These are phyloP conservation scores for Fusarium sp. DNA, from an alignment of 2,329 filamentous ascomycete genomes.

Conservation along the genomic window DNA sequence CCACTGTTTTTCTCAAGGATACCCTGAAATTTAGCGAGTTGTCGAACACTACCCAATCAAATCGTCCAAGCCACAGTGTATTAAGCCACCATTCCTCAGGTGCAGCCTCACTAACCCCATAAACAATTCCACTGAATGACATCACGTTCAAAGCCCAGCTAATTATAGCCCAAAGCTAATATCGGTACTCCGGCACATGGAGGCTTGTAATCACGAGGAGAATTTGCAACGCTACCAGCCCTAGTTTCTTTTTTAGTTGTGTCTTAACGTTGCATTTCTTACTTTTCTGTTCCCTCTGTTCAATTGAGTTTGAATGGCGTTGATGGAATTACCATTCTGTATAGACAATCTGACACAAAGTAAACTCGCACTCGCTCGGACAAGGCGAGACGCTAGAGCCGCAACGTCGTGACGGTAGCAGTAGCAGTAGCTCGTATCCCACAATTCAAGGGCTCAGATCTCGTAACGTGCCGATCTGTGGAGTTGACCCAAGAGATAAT, in stretches of 20 bases:
- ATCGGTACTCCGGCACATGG: slow-evolving; percentile 10
- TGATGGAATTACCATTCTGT: too few relatives aligned
- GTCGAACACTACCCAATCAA: background rate
- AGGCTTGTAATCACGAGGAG: slow-evolving; percentile 16
- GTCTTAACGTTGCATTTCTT: slow-evolving; percentile 17
- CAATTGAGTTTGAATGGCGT: background rate
- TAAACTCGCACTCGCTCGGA: background rate
- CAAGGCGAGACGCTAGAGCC: background rate
- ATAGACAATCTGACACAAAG: too few relatives aligned
- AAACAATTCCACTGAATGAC: slow-evolving; percentile 1
- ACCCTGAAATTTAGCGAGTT: background rate
- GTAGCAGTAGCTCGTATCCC: slow-evolving; percentile 12
- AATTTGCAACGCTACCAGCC: background rate
- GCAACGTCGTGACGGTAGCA: background rate
- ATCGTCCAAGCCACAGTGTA: background rate
- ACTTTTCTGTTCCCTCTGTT: background rate
- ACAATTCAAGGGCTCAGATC: slow-evolving; percentile 1
- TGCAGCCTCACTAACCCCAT: background rate
- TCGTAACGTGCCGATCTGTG: slow-evolving; percentile 25
- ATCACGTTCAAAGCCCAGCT: slow-evolving; percentile 6
- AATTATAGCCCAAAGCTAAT: slow-evolving; percentile 26
- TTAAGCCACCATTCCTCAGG: background rate
- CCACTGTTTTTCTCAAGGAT: background rate
- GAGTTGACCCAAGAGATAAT: background rate
- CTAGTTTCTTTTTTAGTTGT: background rate